phyloP scores from a whole-genome alignment of 1,139 yeast genomes.

The Kodamaea sp. region DNA sequence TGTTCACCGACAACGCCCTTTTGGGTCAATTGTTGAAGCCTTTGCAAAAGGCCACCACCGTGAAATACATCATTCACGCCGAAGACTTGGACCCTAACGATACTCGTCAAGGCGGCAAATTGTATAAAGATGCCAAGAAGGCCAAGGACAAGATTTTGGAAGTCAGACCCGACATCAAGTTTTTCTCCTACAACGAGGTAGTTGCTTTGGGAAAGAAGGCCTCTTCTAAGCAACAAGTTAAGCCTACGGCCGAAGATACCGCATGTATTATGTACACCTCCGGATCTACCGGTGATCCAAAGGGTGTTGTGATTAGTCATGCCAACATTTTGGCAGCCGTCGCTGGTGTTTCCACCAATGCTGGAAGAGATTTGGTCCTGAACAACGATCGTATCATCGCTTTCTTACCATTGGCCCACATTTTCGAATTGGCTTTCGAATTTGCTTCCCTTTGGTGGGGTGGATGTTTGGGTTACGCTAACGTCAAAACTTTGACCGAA shows the following conservation, averaged over 20 bases:
- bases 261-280: conserved; percentile 98
- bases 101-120: conserved; percentile 61
- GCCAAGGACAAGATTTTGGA: conserved; percentile 61
- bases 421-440: conserved; percentile 90
- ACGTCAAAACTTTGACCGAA: conserved; percentile 87
- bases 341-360: conserved; percentile 75
- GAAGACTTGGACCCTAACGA: conserved; percentile 64
- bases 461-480: conserved; percentile 84
- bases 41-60: conserved; percentile 58
- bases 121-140: conserved; percentile 54
- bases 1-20: conserved; percentile 81
- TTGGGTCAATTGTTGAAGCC: conserved; percentile 70
- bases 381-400: conserved; percentile 73
- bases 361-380: conserved; percentile 53
- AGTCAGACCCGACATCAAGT: conserved; percentile 73
- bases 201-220: conserved; percentile 60
- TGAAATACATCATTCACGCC: conserved; percentile 71
- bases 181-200: conserved; percentile 67
- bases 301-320: conserved; percentile 90
- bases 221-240: conserved; percentile 18
- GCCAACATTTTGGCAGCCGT: conserved; percentile 78
- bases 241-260: conserved; percentile 72
- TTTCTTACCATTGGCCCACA: conserved; percentile 94
- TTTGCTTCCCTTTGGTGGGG: conserved; percentile 86
- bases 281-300: conserved; percentile 97